These are phyloP conservation scores for Handroanthus guayacan DNA, from an alignment of 257 asterid species.

Conservation along the genomic window DNA sequence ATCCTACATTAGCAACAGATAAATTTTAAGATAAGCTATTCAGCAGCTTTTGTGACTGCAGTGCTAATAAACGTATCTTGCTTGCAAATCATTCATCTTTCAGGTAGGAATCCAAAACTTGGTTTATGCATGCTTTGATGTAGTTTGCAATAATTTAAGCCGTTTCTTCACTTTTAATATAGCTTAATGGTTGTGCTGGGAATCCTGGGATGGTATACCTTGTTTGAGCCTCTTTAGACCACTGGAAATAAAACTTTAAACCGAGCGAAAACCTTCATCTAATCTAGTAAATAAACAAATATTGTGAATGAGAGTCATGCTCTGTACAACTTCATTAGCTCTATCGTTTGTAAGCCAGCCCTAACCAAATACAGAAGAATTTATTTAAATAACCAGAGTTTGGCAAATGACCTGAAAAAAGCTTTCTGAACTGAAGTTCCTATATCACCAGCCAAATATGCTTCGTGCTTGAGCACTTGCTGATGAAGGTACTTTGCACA, in stretches of 20 bases:
- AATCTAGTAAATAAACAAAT: not conserved
- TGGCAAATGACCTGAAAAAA: conserved; percentile 62
- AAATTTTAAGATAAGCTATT: not conserved
- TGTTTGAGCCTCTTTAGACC: not conserved
- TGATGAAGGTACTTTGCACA: conserved; percentile 78
- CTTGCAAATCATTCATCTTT: not conserved
- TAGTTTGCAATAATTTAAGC: not conserved
- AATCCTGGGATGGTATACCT: not conserved
- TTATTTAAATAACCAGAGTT: not conserved
- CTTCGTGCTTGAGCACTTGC: conserved; percentile 71
- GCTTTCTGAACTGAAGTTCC: conserved; percentile 70
- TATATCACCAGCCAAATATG: conserved; percentile 65
- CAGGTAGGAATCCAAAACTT: not conserved
- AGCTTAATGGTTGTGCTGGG: not conserved
- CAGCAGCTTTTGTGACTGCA: not conserved
- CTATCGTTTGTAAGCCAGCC: not conserved
- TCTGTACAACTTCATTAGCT: not conserved
- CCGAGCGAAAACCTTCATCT: not conserved
- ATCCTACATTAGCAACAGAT: conserved; percentile 53
- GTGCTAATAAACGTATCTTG: too few relatives aligned
- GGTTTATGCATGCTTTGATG: not conserved
- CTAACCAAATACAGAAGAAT: not conserved
- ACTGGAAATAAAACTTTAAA: not conserved
- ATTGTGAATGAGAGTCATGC: not conserved
- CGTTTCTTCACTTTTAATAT: not conserved